Percentiles rank a stretch among this genome's conserved stretches.
phyloP scores from a whole-genome alignment of 306 rosid species.

The Rosa lucieae region DNA sequence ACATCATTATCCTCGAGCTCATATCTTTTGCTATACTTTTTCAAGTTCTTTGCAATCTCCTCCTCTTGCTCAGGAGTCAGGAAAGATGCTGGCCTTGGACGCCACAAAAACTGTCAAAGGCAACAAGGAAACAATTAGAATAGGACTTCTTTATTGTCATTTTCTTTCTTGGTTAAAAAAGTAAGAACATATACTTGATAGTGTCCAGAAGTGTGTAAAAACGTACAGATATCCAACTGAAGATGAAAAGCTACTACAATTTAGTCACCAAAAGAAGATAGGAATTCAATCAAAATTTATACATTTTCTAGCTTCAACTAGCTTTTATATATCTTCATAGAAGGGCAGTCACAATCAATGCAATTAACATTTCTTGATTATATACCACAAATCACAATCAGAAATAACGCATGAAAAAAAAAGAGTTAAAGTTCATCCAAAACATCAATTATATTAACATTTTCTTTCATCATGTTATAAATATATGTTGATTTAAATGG shows the following conservation, averaged over 20 bases:
- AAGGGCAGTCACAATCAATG: background rate
- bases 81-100: constrained; percentile 83
- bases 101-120: constrained; percentile 68
- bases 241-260: background rate
- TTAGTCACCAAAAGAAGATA: background rate
- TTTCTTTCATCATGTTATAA: background rate
- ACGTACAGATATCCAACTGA: no score
- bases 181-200: no score
- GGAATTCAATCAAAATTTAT: background rate
- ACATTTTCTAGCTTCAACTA: no score
- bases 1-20: constrained; percentile 94
- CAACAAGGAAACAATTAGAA: background rate
- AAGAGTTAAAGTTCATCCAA: no score
- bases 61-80: constrained; percentile 83
- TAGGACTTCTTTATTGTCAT: background rate
- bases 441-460: background rate
- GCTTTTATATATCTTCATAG: background rate
- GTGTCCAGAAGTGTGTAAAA: no score
- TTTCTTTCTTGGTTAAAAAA: no score
- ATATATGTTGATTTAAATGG: background rate
- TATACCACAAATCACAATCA: no score
- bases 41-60: constrained; percentile 82
- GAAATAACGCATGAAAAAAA: no score
- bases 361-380: no score
- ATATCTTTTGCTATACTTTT: constrained; percentile 87